Conservation (phyloP, 202 grass and related monocot species). For the Eragrostis tef region DNA sequence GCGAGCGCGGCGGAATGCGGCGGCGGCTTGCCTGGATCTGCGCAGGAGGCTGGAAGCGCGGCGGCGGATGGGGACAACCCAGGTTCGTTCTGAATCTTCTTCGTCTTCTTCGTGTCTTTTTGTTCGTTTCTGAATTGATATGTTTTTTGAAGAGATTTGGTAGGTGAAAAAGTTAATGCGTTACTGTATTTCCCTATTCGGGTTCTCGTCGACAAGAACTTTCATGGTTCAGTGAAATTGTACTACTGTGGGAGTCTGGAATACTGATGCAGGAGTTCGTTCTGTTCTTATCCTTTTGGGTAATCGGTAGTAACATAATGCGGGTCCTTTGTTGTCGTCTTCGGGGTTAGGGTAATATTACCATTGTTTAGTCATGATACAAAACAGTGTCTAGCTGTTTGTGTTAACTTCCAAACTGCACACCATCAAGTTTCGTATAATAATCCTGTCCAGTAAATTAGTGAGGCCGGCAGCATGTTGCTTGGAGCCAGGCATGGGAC, state of each 20-base stretch:
- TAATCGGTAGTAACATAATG: background rate
- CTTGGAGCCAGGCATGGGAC: conserved; percentile 38
- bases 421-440: conserved; percentile 35
- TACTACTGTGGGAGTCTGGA: conserved; percentile 14
- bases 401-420: conserved; percentile 24
- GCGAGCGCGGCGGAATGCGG: conserved; percentile 31
- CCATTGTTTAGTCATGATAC: background rate
- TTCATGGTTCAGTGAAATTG: conserved; percentile 21
- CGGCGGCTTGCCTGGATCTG: conserved; percentile 43
- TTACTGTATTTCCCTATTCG: background rate
- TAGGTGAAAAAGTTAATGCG: conserved; percentile 16
- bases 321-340: conserved; percentile 32
- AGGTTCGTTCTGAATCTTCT: conserved; percentile 43
- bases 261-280: background rate
- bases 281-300: conserved; percentile 23
- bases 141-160: conserved; percentile 4
- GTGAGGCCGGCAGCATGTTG: conserved; percentile 40
- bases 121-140: conserved; percentile 12
- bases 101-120: conserved; percentile 15
- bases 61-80: conserved; percentile 31
- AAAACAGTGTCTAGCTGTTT: background rate
- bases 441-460: conserved; percentile 34
- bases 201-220: conserved; percentile 13
- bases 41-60: background rate
- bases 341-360: conserved; percentile 31